phyloP scores from a whole-genome alignment of 2,329 filamentous ascomycete species.

The Cladophialophora yegresii region DNA sequence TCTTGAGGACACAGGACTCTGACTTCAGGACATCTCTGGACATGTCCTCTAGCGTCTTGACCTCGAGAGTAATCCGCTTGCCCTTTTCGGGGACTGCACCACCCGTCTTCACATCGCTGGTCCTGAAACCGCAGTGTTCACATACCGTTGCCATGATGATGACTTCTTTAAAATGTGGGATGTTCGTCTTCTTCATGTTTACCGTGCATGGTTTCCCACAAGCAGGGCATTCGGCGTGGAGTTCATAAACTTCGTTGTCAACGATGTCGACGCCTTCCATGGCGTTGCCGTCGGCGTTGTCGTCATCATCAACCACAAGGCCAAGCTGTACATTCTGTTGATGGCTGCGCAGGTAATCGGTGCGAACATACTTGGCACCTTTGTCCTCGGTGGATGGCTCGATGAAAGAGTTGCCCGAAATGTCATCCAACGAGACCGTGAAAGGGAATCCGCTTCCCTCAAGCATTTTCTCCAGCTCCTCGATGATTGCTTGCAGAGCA shows the following conservation, averaged over 20 bases:
- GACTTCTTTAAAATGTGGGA: constrained; percentile 97
- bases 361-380: constrained; percentile 86
- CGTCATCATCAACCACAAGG: constrained; percentile 55
- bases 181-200: constrained; percentile 98
- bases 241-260: constrained; percentile 88
- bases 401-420: constrained; percentile 95
- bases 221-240: constrained; percentile 88
- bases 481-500: constrained; percentile 76
- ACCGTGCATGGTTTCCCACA: constrained; percentile 84
- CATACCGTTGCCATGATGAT: constrained; percentile 94
- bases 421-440: constrained; percentile 83
- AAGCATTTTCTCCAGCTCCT: constrained; percentile 74
- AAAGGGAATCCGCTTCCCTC: constrained; percentile 80
- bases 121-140: constrained; percentile 87
- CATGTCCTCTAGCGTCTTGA: constrained; percentile 71
- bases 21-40: constrained; percentile 93
- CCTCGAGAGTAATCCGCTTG: constrained; percentile 75
- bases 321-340: constrained; percentile 88
- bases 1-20: constrained; percentile 84
- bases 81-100: constrained; percentile 86
- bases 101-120: constrained; percentile 96
- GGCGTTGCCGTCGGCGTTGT: constrained; percentile 49
- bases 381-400: constrained; percentile 74
- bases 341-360: constrained; percentile 76
- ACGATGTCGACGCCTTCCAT: constrained; percentile 77